Conservation (phyloP, 345 rosid genomes). For the Lepidium sativum region DNA sequence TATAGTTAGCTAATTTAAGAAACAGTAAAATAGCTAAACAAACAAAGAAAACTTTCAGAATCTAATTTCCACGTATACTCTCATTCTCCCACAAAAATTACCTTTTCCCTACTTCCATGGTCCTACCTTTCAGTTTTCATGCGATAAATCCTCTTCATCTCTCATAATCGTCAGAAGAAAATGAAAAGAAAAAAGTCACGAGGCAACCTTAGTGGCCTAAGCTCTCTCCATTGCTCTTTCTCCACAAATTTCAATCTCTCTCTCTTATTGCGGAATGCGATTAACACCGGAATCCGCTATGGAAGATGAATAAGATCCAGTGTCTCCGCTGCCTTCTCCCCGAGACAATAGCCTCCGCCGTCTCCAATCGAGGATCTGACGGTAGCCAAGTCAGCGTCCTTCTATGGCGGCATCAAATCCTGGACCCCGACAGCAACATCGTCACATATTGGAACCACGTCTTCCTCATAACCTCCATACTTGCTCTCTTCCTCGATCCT, state of each 20-base stretch:
- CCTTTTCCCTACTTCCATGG: conserved; percentile 7
- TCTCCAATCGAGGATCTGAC: conserved; percentile 13
- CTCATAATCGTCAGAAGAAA: conserved; percentile 16
- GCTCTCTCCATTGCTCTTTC: not conserved
- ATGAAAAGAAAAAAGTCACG: not conserved
- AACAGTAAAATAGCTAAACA: not conserved
- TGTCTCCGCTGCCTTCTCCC: conserved; percentile 28
- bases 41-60: not conserved
- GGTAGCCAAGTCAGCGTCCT: conserved; percentile 26
- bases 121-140: conserved; percentile 21
- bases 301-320: conserved; percentile 42
- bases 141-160: conserved; percentile 26
- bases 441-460: conserved; percentile 83
- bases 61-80: not conserved
- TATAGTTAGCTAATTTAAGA: not conserved
- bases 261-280: conserved; percentile 34
- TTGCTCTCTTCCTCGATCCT: conserved; percentile 87
- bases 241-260: not conserved
- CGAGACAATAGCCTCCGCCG: conserved; percentile 35
- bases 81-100: not conserved
- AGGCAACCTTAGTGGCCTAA: not conserved
- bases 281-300: conserved; percentile 41
- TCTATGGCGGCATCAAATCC: conserved; percentile 77
- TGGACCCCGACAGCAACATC: conserved; percentile 83
- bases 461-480: conserved; percentile 59